phyloP scores from a whole-genome alignment of 2,329 filamentous ascomycete genomes.

The Myrmaecium sp. region DNA sequence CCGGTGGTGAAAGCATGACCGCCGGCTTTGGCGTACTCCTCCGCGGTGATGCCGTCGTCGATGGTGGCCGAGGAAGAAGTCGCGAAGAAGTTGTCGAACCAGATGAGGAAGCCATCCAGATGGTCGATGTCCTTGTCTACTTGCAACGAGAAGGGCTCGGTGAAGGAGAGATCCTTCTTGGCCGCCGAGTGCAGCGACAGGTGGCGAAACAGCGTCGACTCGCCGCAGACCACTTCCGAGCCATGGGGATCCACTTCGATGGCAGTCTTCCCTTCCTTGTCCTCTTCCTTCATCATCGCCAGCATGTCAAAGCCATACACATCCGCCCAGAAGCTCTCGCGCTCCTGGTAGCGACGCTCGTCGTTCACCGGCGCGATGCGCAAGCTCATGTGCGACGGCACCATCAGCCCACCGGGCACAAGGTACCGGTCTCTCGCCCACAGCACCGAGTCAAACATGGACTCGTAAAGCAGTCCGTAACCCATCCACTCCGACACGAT shows the following conservation, averaged over 20 bases:
- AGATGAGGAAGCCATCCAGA: slow-evolving; percentile 77
- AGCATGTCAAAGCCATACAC: slow-evolving; percentile 94
- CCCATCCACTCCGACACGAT: slow-evolving; percentile 99
- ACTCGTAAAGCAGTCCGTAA: slow-evolving; percentile 82
- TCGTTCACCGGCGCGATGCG: slow-evolving; percentile 70
- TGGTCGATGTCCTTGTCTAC: slow-evolving; percentile 45
- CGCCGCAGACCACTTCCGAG: slow-evolving; percentile 24
- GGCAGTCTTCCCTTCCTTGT: slow-evolving; percentile 43
- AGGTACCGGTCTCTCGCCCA: slow-evolving; percentile 80
- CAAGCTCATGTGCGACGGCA: slow-evolving; percentile 71
- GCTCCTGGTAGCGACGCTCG: slow-evolving; percentile 58
- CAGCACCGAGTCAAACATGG: slow-evolving; percentile 87
- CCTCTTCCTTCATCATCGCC: slow-evolving; percentile 69
- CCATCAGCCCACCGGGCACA: slow-evolving; percentile 61
- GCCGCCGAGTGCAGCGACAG: slow-evolving; percentile 61
- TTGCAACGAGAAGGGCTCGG: slow-evolving; percentile 45
- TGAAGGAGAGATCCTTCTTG: slow-evolving; percentile 59
- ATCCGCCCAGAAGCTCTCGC: slow-evolving; percentile 73
- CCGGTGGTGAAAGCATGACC: slow-evolving; percentile 80
- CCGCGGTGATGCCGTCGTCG: slow-evolving; percentile 40
- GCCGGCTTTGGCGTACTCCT: slow-evolving; percentile 41
- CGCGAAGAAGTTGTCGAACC: slow-evolving; percentile 90
- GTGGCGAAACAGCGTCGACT: slow-evolving; percentile 49
- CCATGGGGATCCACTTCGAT: slow-evolving; percentile 18
- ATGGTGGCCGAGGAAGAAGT: slow-evolving; percentile 42